Conservation (phyloP, 352 stramenopile genomes). For the Blastocystis hominis region DNA sequence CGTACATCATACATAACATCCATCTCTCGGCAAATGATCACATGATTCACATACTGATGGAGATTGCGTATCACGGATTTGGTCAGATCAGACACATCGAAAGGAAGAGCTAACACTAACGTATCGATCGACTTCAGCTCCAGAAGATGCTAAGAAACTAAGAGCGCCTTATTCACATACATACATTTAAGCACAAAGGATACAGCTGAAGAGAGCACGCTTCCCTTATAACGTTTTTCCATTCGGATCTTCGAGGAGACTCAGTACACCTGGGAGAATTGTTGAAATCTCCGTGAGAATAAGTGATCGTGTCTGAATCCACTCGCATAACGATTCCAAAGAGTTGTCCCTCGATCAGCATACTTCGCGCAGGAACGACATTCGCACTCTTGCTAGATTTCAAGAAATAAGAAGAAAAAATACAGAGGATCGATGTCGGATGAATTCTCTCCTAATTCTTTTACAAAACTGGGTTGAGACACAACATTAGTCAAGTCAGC, state of each 20-base stretch:
- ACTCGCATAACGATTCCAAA: conserved; percentile 31
- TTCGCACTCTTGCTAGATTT: not conserved
- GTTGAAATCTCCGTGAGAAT: not conserved
- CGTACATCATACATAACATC: conserved; percentile 23
- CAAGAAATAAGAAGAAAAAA: not conserved
- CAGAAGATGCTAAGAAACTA: not conserved
- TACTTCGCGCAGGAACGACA: conserved; percentile 14
- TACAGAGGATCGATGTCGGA: conserved; percentile 32
- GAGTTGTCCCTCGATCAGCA: not conserved
- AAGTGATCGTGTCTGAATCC: not conserved
- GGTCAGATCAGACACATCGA: not conserved
- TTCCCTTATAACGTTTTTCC: not conserved
- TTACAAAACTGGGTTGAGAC: not conserved
- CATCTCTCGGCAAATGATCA: conserved; percentile 43
- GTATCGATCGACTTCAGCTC: not conserved
- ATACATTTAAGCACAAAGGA: conserved; percentile 14
- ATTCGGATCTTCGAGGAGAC: not conserved
- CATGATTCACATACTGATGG: not conserved
- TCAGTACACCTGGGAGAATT: not conserved
- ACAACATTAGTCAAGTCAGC: not conserved
- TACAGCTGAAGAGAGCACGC: not conserved
- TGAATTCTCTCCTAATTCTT: conserved; percentile 8
- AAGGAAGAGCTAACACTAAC: not conserved
- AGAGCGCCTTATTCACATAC: not conserved
- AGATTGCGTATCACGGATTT: not conserved